Evolutionary conservation across 1,284 basidiomycete genomes (phyloP), one percentile per base, ranked within the genome.

Genomic region (Rhodotorula sp.): DNA sequence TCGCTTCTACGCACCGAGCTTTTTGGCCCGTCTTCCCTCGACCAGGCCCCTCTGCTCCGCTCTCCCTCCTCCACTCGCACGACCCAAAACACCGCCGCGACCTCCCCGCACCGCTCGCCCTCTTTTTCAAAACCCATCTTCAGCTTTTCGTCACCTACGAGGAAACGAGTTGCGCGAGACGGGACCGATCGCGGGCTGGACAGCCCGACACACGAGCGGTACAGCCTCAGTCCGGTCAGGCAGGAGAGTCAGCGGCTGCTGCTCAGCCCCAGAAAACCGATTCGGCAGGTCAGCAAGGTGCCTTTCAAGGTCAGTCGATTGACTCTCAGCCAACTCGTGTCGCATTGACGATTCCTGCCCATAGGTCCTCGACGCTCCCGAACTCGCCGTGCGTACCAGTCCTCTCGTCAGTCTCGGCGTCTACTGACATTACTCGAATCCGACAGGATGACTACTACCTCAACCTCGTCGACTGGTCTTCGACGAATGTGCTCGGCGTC

Each of bases 401-500:
- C 20, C 19, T 44, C 24, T 30, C 44, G 9, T 47, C 34, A 51
- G 54, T 30, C n/a, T 13, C 32, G 20, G 13, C 29, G 9, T 20
- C 19, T 30, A 15, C 6, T 46, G n/a, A 27, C 9, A 44, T 36
- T 44, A 56, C 8, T 68, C 82, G 72, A 5, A 4, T 17, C n/a
- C 27, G 15, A 2, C 51, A 61, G 60, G 95, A 99, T 80, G 96
- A 99, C 79, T 99, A 97, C 81, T 99, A 99, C 78, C 88, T 99
- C 72, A 99, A 99, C 78, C 85, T 99, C 24, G 94, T 99, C 24
- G 95, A 98, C 74, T 99, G 96, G 95, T 93, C 90, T 2, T 90
- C 88, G 62, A 94, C 91, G 13, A 97, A 99, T 79, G 88, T 97
- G 0, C 86, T 99, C 0, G 94, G 91, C 19, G 96, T 99, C 4